Conservation (phyloP, 2,329 filamentous ascomycete genomes). For the Fusarium sarcochroum region DNA sequence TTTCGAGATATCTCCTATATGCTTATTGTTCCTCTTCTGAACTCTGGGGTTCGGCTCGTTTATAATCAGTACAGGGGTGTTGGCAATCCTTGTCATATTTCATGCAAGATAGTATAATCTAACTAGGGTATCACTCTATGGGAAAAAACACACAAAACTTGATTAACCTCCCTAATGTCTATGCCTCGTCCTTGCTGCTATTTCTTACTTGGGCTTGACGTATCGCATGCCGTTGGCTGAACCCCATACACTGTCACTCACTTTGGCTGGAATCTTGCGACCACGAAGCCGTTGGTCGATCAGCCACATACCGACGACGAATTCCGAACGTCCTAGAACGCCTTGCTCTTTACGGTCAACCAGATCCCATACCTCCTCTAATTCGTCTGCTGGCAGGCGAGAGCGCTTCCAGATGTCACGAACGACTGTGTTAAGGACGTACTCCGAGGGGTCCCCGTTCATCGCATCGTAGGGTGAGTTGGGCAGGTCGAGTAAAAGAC, state of each 20-base stretch:
- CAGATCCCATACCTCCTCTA: slow-evolving; percentile 83
- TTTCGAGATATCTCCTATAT: neutral
- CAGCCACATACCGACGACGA: slow-evolving; percentile 87
- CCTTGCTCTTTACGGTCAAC: slow-evolving; percentile 72
- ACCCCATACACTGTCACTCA: slow-evolving; percentile 82
- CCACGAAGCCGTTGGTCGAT: slow-evolving; percentile 86
- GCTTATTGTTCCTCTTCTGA: neutral
- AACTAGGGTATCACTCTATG: slow-evolving; percentile 48
- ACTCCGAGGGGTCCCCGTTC: slow-evolving; percentile 56
- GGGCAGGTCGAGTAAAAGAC: slow-evolving; percentile 61
- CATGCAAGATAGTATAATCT: slow-evolving; percentile 28
- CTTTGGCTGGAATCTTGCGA: slow-evolving; percentile 79
- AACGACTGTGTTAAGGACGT: slow-evolving; percentile 77
- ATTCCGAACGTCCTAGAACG: slow-evolving; percentile 76
- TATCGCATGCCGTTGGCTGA: slow-evolving; percentile 70
- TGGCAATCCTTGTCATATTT: neutral
- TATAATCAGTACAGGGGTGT: neutral
- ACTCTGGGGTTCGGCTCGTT: neutral
- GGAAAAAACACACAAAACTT: slow-evolving; percentile 24
- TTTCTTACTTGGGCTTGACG: slow-evolving; percentile 51
- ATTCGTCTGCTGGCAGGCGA: slow-evolving; percentile 74
- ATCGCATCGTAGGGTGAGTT: slow-evolving; percentile 38
- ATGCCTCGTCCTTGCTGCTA: slow-evolving; percentile 14
- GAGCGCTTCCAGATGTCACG: slow-evolving; percentile 83
- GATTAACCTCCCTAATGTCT: slow-evolving; percentile 9